Base-by-base conservation (phyloP, 495 filamentous ascomycete genomes). In the Lasiosphaeria ovina region DNA sequence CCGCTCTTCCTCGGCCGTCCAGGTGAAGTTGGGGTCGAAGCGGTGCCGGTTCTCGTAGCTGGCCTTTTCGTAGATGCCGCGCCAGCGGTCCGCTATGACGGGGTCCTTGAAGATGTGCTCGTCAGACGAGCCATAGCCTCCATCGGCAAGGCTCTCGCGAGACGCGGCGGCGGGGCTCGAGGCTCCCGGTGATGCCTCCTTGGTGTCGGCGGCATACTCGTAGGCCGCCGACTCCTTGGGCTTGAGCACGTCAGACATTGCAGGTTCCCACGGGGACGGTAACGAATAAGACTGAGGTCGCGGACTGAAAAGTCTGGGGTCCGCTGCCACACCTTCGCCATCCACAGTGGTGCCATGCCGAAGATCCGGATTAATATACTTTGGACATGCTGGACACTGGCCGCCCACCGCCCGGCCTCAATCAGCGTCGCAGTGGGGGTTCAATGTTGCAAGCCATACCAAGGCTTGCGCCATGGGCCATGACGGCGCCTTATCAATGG, bases 31-130 rank as follows among this genome's bases (percentile, higher is more conserved):
- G 3, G 80, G 79, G 59, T 83, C 80, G 59, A 82, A 88, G 4
- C 81, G 76, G 71, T 88, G 84, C 1, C 78, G 75, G 67, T 82
- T 81, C 66, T 83, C 80, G 55, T 82, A 81, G n/a, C 63, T 35
- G 11, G 72, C 74, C 33, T 69, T 65, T 60, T 80, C 71, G 35
- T 65, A 72, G 11, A 68, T 49, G 2, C 44, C 53, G 5, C 62
- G 64, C 68, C 70, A 72, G 57, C 71, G 55, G 1, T 66, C 56
- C 4, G 71, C 71, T 6, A 68, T 55, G 34, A 54, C 44, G 6
- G 69, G 68, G 40, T 71, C 67, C 7, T 51, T 61, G 52, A 74
- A 72, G 62, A 69, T 48, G 57, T 77, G 74, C 44, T 74, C 61
- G 14, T 63, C 58, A 8, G 64, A 59, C 11, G 74, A 75, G 10